Percentiles rank a stretch among this genome's conserved stretches.
phyloP scores from a whole-genome alignment of 108 stramenopile species.

The Aurantiochytrium sp. region DNA sequence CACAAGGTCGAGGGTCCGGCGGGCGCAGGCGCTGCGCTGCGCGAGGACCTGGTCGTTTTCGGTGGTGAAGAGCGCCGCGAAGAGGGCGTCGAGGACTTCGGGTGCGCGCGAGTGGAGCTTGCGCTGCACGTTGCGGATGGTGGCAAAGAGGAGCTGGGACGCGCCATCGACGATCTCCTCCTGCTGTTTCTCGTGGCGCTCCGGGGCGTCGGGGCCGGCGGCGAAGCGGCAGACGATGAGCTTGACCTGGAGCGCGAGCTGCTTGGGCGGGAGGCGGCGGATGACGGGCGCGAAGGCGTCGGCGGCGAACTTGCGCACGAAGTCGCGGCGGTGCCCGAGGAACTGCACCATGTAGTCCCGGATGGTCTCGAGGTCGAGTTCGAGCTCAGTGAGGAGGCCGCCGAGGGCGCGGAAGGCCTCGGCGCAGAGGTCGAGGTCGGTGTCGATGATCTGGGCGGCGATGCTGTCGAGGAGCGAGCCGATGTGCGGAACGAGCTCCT shows the following conservation, averaged over 20 bases:
- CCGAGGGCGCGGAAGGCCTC: slow-evolving; percentile 3
- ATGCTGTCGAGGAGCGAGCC: neutral
- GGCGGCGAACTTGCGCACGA: slow-evolving; percentile 43
- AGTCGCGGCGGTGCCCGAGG: slow-evolving; percentile 49
- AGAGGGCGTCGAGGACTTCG: neutral
- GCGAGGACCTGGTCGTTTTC: neutral
- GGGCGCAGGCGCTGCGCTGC: neutral
- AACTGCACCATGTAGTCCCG: slow-evolving; percentile 37
- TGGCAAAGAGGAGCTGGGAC: neutral
- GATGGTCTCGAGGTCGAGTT: neutral
- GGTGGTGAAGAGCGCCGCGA: neutral
- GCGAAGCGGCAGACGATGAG: neutral
- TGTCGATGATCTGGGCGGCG: neutral
- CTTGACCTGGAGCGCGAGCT: neutral
- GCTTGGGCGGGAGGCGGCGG: slow-evolving; percentile 42
- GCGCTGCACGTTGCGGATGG: neutral
- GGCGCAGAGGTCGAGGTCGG: neutral
- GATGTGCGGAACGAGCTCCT: slow-evolving; percentile 7
- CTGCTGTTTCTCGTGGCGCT: neutral
- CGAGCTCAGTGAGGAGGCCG: neutral
- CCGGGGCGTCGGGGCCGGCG: neutral
- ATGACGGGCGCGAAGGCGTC: slow-evolving; percentile 43
- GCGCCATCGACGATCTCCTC: neutral
- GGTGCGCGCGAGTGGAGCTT: neutral
- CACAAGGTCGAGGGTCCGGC: neutral